Evolutionary conservation across 192 early-diverging fungal species (phyloP).

Genomic region (Coemansia sp.): DNA sequence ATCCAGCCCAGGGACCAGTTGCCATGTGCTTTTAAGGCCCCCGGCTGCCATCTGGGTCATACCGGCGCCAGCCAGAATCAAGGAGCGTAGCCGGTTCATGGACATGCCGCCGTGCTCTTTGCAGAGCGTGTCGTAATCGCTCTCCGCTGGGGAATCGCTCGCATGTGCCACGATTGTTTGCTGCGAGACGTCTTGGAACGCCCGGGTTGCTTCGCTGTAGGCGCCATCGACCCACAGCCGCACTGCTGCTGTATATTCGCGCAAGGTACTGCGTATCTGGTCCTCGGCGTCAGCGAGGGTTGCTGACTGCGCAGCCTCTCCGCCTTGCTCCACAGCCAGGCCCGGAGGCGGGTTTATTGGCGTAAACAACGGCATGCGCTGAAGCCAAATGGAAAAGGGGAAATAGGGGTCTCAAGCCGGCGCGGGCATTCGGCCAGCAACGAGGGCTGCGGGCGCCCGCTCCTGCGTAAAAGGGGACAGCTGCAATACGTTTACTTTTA

Average conservation of each 20-base stretch:
- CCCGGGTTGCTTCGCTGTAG: conserved; percentile 3
- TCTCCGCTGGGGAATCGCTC: conserved; percentile 19
- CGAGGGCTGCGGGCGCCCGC: no score
- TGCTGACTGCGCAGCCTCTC: no score
- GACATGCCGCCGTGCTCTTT: conserved; percentile 30
- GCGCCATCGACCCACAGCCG: conserved; percentile 14
- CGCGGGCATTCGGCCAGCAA: background rate
- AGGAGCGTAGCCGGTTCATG: conserved; percentile 19
- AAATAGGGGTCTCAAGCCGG: background rate
- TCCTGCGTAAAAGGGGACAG: no score
- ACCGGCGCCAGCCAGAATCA: conserved; percentile 18
- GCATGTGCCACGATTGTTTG: conserved; percentile 2
- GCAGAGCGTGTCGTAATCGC: conserved; percentile 35
- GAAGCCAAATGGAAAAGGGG: background rate
- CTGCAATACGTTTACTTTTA: no score
- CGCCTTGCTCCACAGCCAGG: no score
- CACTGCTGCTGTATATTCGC: conserved; percentile 21
- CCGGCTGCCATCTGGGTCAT: background rate
- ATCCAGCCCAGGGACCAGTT: background rate
- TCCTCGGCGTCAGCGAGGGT: no score
- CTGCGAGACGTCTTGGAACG: conserved; percentile 7
- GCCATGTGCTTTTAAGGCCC: background rate
- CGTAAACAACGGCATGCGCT: conserved; percentile 14
- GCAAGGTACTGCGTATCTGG: conserved; percentile 15
- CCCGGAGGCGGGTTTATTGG: conserved; percentile 32